phyloP scores from a whole-genome alignment of 768 basidiomycete species.

The Podaxis rugospora region DNA sequence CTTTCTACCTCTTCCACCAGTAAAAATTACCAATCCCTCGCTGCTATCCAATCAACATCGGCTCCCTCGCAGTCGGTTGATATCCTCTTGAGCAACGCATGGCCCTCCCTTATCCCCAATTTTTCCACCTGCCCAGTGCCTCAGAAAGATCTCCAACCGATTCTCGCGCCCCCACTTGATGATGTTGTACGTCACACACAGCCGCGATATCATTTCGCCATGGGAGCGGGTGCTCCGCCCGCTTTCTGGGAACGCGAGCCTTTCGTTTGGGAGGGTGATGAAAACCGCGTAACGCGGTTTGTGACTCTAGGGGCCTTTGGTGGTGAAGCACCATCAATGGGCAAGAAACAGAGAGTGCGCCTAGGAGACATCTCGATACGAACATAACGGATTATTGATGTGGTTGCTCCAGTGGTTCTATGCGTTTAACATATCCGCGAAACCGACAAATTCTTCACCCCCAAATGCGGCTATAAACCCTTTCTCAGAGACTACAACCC shows the following conservation, averaged over 20 bases:
- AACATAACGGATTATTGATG: not conserved
- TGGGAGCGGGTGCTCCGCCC: conserved; percentile 51
- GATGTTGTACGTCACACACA: conserved; percentile 61
- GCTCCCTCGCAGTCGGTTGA: conserved; percentile 67
- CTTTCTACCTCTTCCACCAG: conserved; percentile 46
- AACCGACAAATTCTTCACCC: conserved; percentile 38
- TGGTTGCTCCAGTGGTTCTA: conserved; percentile 81
- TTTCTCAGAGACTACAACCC: conserved; percentile 40
- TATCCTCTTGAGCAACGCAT: conserved; percentile 76
- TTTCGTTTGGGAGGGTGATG: conserved; percentile 76
- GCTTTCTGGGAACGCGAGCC: conserved; percentile 97
- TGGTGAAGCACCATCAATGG: conserved; percentile 39
- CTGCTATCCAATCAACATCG: conserved; percentile 60
- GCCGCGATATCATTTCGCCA: conserved; percentile 87
- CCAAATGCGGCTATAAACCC: conserved; percentile 70
- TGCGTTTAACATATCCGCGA: conserved; percentile 81
- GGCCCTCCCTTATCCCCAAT: conserved; percentile 63
- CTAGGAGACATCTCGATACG: not conserved
- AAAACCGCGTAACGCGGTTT: conserved; percentile 68
- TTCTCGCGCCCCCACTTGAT: conserved; percentile 55
- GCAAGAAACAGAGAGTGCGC: conserved; percentile 84
- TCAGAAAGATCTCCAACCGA: conserved; percentile 36
- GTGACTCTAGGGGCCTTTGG: conserved; percentile 90
- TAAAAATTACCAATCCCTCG: conserved; percentile 57
- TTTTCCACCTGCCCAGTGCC: conserved; percentile 54